Evolutionary conservation across 306 rosid genomes (phyloP), one percentile per base, ranked within the genome.

Genomic region (Sechiopsis laciniata): DNA sequence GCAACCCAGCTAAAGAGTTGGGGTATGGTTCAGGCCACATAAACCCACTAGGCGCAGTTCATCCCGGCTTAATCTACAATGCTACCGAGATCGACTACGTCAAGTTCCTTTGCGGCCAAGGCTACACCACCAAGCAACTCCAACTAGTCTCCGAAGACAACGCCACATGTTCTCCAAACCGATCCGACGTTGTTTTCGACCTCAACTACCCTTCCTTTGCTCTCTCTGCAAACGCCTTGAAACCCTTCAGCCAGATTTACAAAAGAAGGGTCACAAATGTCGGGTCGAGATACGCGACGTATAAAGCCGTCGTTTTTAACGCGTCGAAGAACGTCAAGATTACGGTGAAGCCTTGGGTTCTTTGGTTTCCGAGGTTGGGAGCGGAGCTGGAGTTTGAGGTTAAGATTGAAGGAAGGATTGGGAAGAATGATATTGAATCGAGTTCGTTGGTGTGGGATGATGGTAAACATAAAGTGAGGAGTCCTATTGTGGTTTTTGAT

Each of bases 181-280:
- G 7, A 17, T 3, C 63, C 8, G 55, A 5, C 59, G 51, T 77
- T 5, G 74, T 51, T 16, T 76, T 63, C 13, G 85, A 85, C 20
- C 60, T 89, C 0, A 89, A 89, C 59, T 89, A 87, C 40, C 86
- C 91, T 4, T 84, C 88, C 0, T 80, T 87, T 20, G 70, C 83
- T 57, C 80, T 83, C 21, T 32, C 79, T 11, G 54, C 19, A 2
- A 1, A 52, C 2, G 35, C 45, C 46, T 55, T 77, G 3, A 50
- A 71, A 35, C 15, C 53, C 0, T 73, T 86, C 3, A 75, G 46
- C 40, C 79, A 77, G 0, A 61, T 58, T 26, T 86, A 81, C 21
- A 19, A 7, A 3, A 72, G 89, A 71, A 78, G 70, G 0, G 83
- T 78, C 26, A 86, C 89, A 10, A 81, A 84, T 68, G 89, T 86